phyloP scores from a whole-genome alignment of 2,329 filamentous ascomycete species.

The Xylariales sp. region DNA sequence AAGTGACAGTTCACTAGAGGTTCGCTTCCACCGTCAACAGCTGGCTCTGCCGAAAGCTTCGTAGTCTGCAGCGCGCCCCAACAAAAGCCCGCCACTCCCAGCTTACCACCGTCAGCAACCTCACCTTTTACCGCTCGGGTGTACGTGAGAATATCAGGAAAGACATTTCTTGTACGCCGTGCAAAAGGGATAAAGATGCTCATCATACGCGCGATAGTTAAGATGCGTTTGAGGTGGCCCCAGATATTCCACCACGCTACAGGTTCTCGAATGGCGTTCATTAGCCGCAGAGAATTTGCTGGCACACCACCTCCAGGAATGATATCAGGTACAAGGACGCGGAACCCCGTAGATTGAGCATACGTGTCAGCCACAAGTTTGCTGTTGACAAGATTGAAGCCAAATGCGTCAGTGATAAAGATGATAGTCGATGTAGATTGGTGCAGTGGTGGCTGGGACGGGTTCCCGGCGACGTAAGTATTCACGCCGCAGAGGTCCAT shows the following conservation, averaged over 20 bases:
- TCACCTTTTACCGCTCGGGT: slow-evolving; percentile 22
- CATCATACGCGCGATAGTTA: background rate
- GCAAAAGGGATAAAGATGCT: background rate
- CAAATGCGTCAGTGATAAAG: slow-evolving; percentile 14
- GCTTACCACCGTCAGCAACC: slow-evolving; percentile 19
- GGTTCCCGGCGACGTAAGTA: background rate
- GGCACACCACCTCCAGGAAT: slow-evolving; percentile 16
- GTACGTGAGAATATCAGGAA: slow-evolving; percentile 24
- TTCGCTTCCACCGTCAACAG: slow-evolving; percentile 13
- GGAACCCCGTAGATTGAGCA: slow-evolving; percentile 14
- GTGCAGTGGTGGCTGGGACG: background rate
- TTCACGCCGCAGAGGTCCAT: background rate
- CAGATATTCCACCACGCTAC: slow-evolving; percentile 4
- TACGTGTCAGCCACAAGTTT: slow-evolving; percentile 15
- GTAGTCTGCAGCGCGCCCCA: slow-evolving; percentile 33
- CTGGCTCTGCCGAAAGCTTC: slow-evolving; percentile 19
- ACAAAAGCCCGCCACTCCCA: slow-evolving; percentile 35
- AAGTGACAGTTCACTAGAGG: slow-evolving; percentile 30
- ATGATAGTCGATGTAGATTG: slow-evolving; percentile 11
- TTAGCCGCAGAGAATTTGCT: slow-evolving; percentile 8
- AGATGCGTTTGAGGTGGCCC: background rate
- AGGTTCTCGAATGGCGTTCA: slow-evolving; percentile 11
- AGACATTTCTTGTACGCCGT: slow-evolving; percentile 8
- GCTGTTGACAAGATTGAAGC: slow-evolving; percentile 14
- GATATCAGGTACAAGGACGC: slow-evolving; percentile 20